These are phyloP conservation scores for Cryptosporidium ubiquitum DNA, from an alignment of 169 alveolate species.

Conservation along the genomic window DNA sequence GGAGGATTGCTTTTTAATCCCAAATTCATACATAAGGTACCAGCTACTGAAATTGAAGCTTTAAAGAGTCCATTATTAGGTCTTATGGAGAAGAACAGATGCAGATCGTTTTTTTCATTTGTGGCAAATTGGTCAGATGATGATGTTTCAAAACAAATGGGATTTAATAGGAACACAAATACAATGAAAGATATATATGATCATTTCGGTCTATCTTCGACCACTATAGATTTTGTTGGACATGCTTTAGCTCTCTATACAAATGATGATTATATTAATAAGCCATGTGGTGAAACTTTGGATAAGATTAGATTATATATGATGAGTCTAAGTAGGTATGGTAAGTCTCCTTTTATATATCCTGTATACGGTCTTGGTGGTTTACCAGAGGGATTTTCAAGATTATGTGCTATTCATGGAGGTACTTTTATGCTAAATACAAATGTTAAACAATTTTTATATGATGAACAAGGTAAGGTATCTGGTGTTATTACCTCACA, in stretches of 20 bases:
- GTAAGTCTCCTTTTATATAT: constrained; percentile 97
- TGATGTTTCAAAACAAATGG: constrained; percentile 91
- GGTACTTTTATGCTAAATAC: constrained; percentile 97
- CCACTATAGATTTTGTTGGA: constrained; percentile 97
- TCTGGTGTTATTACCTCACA: constrained; percentile 91
- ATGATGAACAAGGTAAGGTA: constrained; percentile 91
- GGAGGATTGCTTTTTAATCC: constrained; percentile 93
- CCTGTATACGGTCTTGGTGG: constrained; percentile 99
- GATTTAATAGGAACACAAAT: constrained; percentile 85
- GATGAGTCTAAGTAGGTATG: constrained; percentile 94
- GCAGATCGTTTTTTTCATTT: constrained; percentile 94
- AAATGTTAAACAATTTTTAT: constrained; percentile 89
- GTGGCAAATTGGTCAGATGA: constrained; percentile 88
- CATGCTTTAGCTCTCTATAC: constrained; percentile 97
- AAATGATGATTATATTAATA: constrained; percentile 90
- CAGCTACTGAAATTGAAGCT: constrained; percentile 98
- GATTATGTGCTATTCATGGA: constrained; percentile 96
- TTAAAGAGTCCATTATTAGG: constrained; percentile 95
- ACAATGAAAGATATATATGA: constrained; percentile 90
- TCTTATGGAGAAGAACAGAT: constrained; percentile 95
- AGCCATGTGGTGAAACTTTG: constrained; percentile 92
- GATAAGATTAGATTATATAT: constrained; percentile 93
- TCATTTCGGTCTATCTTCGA: constrained; percentile 91
- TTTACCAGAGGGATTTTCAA: constrained; percentile 96
- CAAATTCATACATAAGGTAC: constrained; percentile 96